phyloP scores from a whole-genome alignment of 208 protist species.

The Crithidia brevicula region DNA sequence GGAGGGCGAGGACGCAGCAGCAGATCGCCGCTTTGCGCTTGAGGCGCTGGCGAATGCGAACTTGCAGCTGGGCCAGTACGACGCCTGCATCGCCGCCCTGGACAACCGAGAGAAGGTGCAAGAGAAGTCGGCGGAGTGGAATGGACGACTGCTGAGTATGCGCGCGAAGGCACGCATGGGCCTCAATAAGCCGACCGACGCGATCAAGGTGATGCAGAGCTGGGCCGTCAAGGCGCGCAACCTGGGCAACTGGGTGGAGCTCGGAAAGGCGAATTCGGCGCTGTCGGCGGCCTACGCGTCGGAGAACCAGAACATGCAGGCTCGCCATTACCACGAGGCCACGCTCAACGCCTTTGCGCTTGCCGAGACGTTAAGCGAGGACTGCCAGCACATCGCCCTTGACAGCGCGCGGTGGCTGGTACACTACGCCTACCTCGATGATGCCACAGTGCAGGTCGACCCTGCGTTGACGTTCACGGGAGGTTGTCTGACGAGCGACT shows the following conservation, averaged over 20 bases:
- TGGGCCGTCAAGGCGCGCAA: conserved; percentile 79
- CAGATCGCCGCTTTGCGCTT: conserved; percentile 78
- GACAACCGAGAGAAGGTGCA: conserved; percentile 86
- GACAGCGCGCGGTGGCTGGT: conserved; percentile 85
- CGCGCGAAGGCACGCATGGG: conserved; percentile 79
- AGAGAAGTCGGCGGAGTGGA: conserved; percentile 76
- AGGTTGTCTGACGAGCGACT: conserved; percentile 21
- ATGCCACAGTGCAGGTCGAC: conserved; percentile 64
- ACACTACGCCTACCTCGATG: conserved; percentile 83
- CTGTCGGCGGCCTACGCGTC: conserved; percentile 71
- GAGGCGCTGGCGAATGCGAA: conserved; percentile 83
- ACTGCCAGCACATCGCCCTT: conserved; percentile 50
- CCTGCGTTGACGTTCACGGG: conserved; percentile 21
- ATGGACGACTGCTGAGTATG: conserved; percentile 63
- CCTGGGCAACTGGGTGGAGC: conserved; percentile 60
- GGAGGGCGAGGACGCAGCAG: conserved; percentile 71
- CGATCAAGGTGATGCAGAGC: conserved; percentile 76
- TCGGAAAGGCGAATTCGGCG: conserved; percentile 67
- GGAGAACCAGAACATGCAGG: conserved; percentile 58
- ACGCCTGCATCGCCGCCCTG: conserved; percentile 69
- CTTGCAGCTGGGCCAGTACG: conserved; percentile 83
- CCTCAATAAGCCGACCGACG: conserved; percentile 55
- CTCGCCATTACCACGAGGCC: conserved; percentile 65
- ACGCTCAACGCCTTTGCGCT: conserved; percentile 57
- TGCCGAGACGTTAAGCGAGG: conserved; percentile 30